These are phyloP conservation scores for Nemophila menziesii DNA, from an alignment of 257 asterid genomes.

Conservation along the genomic window DNA sequence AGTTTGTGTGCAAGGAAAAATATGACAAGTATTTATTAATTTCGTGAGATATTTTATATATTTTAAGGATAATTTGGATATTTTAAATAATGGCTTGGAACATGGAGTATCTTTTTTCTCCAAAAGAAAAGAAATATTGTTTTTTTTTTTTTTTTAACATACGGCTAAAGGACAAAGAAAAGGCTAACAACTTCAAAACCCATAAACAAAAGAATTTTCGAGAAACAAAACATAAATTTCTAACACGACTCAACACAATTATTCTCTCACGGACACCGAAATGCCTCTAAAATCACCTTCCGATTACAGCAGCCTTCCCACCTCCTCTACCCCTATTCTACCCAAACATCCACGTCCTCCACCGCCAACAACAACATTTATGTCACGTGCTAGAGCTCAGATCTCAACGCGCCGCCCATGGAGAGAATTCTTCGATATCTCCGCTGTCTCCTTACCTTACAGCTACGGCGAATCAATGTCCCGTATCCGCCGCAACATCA, in stretches of 20 bases:
- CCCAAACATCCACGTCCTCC: slow-evolving; percentile 9
- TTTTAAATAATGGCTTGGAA: too few relatives aligned
- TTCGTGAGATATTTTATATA: too few relatives aligned
- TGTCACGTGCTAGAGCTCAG: slow-evolving; percentile 27
- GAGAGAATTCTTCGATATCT: slow-evolving; percentile 38
- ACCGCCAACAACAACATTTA: slow-evolving; percentile 5
- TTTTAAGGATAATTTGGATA: too few relatives aligned
- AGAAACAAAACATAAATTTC: not conserved
- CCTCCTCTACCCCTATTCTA: slow-evolving; percentile 4
- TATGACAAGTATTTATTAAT: too few relatives aligned
- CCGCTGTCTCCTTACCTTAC: slow-evolving; percentile 45
- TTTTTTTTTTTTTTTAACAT: too few relatives aligned
- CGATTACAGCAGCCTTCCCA: slow-evolving; percentile 20
- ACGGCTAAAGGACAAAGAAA: too few relatives aligned
- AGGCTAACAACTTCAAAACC: too few relatives aligned
- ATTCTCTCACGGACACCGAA: slow-evolving; percentile 1
- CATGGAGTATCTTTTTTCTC: too few relatives aligned
- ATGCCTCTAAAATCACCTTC: slow-evolving; percentile 27
- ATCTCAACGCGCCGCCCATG: slow-evolving; percentile 62
- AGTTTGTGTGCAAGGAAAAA: too few relatives aligned
- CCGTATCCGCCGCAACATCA: slow-evolving; percentile 54
- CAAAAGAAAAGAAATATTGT: too few relatives aligned
- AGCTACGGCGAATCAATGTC: slow-evolving; percentile 47
- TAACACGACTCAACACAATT: not conserved
- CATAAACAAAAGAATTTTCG: too few relatives aligned